Percentiles rank a stretch among this genome's conserved stretches.
phyloP scores from a whole-genome alignment of 305 asterid genomes.

The Solanum hybrid region DNA sequence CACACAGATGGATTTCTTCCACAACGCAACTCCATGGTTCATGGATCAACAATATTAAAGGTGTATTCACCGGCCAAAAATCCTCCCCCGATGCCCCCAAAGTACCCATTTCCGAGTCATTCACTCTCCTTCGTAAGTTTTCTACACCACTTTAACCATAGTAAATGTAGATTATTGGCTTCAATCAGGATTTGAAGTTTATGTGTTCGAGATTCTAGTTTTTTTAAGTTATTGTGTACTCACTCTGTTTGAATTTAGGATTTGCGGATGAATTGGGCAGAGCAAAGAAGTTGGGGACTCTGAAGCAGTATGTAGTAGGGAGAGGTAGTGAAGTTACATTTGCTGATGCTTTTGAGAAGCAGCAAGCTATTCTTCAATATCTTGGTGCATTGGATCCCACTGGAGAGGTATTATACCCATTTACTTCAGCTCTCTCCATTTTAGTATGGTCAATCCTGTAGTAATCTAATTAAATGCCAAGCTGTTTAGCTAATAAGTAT shows the following conservation, averaged over 20 bases:
- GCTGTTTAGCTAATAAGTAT: neutral
- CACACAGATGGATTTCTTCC: constrained; percentile 44
- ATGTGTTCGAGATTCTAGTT: neutral
- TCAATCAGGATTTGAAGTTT: neutral
- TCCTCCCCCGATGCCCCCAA: constrained; percentile 19
- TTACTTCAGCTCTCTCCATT: neutral
- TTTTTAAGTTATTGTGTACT: neutral
- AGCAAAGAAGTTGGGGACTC: constrained; percentile 56
- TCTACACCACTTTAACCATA: neutral
- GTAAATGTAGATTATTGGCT: neutral
- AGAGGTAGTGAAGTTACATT: constrained; percentile 65
- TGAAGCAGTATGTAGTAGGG: constrained; percentile 70
- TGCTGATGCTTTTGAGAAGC: constrained; percentile 62
- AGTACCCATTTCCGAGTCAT: constrained; percentile 24
- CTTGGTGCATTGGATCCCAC: constrained; percentile 71
- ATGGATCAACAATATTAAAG: constrained; percentile 82
- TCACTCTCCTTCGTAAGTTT: constrained; percentile 56
- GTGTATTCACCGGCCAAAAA: constrained; percentile 56
- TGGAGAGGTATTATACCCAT: constrained; percentile 48
- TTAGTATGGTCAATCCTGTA: neutral
- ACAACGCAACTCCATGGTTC: constrained; percentile 47
- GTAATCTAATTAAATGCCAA: neutral
- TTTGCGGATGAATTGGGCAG: constrained; percentile 75
- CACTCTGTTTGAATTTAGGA: constrained; percentile 17
- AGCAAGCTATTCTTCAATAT: constrained; percentile 61